Conservation (phyloP, 148 eudicot species). For the Suaeda aralocaspica region DNA sequence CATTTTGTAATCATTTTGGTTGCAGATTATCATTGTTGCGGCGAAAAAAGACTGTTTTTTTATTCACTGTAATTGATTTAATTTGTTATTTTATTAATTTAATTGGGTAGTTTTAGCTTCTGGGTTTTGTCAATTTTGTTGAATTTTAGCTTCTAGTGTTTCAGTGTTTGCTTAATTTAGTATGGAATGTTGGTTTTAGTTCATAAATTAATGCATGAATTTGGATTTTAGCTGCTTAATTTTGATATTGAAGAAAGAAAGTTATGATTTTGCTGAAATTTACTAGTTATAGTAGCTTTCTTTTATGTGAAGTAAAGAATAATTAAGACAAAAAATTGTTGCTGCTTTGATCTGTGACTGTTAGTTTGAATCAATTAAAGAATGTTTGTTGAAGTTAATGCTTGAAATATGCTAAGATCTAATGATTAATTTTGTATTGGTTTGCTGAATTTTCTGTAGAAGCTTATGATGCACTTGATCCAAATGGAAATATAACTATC, state of each 20-base stretch:
- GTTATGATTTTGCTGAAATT: constrained; percentile 9
- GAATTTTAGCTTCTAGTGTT: constrained; percentile 6
- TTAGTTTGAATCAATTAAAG: neutral
- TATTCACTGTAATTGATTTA: neutral
- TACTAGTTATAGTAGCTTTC: constrained; percentile 6
- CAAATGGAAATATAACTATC: constrained; percentile 64
- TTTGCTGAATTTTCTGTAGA: constrained; percentile 29
- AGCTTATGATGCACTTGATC: constrained; percentile 72
- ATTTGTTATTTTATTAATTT: neutral
- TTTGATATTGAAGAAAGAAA: neutral
- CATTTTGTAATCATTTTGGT: neutral
- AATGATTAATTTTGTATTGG: constrained; percentile 5
- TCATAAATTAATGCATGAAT: neutral
- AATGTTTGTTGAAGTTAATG: neutral
- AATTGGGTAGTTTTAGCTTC: constrained; percentile 6
- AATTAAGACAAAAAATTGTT: neutral
- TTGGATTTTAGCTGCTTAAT: neutral
- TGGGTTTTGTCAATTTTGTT: constrained; percentile 12
- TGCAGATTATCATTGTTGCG: neutral
- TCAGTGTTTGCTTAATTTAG: neutral
- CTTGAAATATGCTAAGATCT: constrained; percentile 21
- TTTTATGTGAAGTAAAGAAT: constrained; percentile 17
- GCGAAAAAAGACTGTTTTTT: too few relatives aligned
- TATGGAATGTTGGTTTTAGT: neutral
- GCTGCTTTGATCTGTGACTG: constrained; percentile 20